Conservation (phyloP, 2,329 filamentous ascomycete species). For the Lizonia empirigonia region DNA sequence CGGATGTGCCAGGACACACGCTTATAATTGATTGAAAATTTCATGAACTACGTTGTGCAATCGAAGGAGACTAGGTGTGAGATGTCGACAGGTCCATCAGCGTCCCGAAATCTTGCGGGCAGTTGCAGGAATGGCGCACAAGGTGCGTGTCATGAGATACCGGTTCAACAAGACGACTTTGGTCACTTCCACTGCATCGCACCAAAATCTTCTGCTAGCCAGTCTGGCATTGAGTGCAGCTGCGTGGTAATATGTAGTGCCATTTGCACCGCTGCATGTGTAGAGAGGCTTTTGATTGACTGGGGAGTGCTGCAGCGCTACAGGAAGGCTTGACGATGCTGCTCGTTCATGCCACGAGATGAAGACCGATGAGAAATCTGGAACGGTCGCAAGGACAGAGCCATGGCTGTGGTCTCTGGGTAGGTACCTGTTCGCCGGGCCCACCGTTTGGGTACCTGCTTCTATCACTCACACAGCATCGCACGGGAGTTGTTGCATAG, state of each 20-base stretch:
- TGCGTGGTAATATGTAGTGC: background rate
- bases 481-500: background rate
- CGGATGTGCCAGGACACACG: background rate
- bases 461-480: background rate
- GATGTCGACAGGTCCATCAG: background rate
- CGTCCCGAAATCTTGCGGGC: background rate
- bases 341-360: slow-evolving; percentile 7
- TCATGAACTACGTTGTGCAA: slow-evolving; percentile 21
- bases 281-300: background rate
- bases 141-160: slow-evolving; percentile 21
- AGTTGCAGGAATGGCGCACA: slow-evolving; percentile 3
- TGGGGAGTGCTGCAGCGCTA: background rate
- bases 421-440: background rate
- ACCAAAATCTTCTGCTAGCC: slow-evolving; percentile 9
- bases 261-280: background rate
- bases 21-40: background rate
- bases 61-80: background rate
- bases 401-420: background rate
- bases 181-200: slow-evolving; percentile 15
- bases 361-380: background rate
- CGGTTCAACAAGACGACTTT: slow-evolving; percentile 13
- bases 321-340: slow-evolving; percentile 3
- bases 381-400: background rate
- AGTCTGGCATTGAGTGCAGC: background rate
- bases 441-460: background rate